Conservation (phyloP, 139 green algal species). For the Limnomonas spitsbergensis region DNA sequence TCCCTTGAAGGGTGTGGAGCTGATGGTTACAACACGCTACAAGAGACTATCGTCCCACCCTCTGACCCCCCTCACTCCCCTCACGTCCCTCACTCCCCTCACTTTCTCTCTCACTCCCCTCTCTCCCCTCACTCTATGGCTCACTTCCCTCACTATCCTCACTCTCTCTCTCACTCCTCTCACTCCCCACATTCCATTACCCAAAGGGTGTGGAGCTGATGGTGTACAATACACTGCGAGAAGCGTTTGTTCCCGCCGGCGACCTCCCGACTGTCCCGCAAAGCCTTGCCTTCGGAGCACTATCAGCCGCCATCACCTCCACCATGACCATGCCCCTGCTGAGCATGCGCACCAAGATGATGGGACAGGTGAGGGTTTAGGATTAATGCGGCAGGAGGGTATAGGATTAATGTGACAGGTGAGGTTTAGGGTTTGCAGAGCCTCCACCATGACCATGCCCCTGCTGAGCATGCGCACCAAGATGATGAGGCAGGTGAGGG, state of each 20-base stretch:
- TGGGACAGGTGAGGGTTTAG: no score
- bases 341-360: neutral
- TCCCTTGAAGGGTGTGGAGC: no score
- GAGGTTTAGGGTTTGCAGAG: no score
- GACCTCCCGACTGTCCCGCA: neutral
- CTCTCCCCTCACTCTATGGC: no score
- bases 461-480: neutral
- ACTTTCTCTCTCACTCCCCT: no score
- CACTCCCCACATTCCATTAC: neutral
- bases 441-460: neutral
- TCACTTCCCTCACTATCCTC: neutral
- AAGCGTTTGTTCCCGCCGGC: neutral
- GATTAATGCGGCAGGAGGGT: no score
- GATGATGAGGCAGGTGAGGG: neutral
- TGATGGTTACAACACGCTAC: no score
- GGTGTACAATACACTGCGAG: neutral
- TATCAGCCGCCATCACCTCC: neutral
- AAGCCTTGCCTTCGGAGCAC: neutral
- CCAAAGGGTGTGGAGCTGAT: neutral
- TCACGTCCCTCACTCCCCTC: no score
- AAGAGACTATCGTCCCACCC: no score
- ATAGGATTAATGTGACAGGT: no score
- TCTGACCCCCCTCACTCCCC: no score
- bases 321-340: neutral
- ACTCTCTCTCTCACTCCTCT: constrained; percentile 5